These are phyloP conservation scores for Nicotiana sylvestris DNA, from an alignment of 257 asterid species.

Conservation along the genomic window DNA sequence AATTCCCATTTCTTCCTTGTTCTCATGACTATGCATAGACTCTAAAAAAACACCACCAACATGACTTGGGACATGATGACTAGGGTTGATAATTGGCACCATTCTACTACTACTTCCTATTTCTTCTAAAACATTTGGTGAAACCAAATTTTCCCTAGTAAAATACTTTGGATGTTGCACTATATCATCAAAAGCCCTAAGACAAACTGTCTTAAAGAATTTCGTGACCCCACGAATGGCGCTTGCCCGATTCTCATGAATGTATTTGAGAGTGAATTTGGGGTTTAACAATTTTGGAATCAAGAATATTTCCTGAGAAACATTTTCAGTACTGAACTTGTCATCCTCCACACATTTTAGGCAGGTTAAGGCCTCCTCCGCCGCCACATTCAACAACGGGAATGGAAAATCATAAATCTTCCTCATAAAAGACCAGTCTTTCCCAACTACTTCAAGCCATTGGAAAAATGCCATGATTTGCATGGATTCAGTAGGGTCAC, in stretches of 20 bases:
- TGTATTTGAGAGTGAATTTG: background rate
- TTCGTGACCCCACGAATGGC: background rate
- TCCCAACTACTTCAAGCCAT: slow-evolving; percentile 45
- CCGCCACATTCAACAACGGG: slow-evolving; percentile 20
- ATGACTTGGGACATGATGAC: background rate
- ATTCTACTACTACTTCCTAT: background rate
- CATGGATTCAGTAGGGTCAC: slow-evolving; percentile 47
- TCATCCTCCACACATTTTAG: slow-evolving; percentile 35
- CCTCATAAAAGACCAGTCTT: slow-evolving; percentile 20
- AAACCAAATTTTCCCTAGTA: background rate
- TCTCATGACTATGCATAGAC: background rate
- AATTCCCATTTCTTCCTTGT: background rate
- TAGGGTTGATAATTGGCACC: background rate
- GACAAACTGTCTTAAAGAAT: background rate
- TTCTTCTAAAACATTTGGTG: background rate
- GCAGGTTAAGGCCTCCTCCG: slow-evolving; percentile 42
- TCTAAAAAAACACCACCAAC: background rate
- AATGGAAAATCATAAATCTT: slow-evolving; percentile 31
- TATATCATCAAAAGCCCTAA: slow-evolving; percentile 36
- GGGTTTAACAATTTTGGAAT: background rate
- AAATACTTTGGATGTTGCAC: background rate
- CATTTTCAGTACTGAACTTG: background rate
- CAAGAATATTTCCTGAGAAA: background rate
- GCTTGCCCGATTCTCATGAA: background rate
- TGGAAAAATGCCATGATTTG: slow-evolving; percentile 50